phyloP scores from a whole-genome alignment of 495 filamentous ascomycete species.

The Trichoderma virens region DNA sequence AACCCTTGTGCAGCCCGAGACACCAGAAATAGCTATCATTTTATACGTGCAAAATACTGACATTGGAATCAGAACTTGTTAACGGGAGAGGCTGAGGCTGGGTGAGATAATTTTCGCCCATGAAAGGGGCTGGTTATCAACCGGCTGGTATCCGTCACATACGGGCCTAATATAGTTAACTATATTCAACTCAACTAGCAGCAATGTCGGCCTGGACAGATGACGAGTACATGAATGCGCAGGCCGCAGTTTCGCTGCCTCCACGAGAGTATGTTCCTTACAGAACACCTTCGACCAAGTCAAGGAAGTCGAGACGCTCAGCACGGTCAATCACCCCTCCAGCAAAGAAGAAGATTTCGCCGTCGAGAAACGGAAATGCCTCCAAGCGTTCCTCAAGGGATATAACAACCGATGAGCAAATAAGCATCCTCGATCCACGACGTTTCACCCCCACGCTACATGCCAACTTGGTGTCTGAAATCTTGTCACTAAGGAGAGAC shows the following conservation, averaged over 20 bases:
- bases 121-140: not conserved
- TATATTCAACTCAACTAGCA: not conserved
- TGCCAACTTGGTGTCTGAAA: conserved; percentile 90
- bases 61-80: not conserved
- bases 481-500: conserved; percentile 76
- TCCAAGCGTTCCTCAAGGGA: conserved; percentile 49
- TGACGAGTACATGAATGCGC: conserved; percentile 41
- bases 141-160: not conserved
- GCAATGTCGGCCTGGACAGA: conserved; percentile 45
- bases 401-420: conserved; percentile 56
- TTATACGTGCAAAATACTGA: not conserved
- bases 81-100: not conserved
- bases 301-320: conserved; percentile 42
- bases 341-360: conserved; percentile 30
- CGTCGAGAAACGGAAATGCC: conserved; percentile 41
- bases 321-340: conserved; percentile 50
- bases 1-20: no score
- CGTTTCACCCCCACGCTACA: conserved; percentile 93
- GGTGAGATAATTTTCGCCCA: not conserved
- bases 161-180: not conserved
- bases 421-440: conserved; percentile 77
- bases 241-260: conserved; percentile 47
- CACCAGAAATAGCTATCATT: not conserved
- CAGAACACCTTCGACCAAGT: conserved; percentile 49
- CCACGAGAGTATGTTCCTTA: conserved; percentile 61